These are phyloP conservation scores for Amanita fuliginea DNA, from an alignment of 768 basidiomycete species.

Conservation along the genomic window DNA sequence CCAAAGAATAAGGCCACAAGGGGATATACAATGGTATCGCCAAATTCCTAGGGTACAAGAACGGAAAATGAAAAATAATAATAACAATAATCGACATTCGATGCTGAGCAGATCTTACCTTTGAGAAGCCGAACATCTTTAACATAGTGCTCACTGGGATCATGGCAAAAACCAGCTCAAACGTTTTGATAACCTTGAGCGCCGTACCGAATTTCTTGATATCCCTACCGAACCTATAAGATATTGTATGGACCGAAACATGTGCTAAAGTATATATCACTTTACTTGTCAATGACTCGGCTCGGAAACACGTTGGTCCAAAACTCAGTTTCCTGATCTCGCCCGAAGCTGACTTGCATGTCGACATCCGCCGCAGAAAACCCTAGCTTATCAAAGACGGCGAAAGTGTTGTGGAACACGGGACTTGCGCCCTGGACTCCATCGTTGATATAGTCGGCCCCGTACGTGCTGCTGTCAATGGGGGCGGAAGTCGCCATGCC, in stretches of 20 bases:
- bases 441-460: constrained; percentile 22
- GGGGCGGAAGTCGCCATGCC: constrained; percentile 21
- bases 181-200: constrained; percentile 18
- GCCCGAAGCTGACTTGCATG: constrained; percentile 22
- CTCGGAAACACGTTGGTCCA: constrained; percentile 22
- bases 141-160: constrained; percentile 20
- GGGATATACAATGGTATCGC: constrained; percentile 20
- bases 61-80: background rate
- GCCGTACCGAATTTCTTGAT: constrained; percentile 21
- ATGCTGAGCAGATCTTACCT: constrained; percentile 9
- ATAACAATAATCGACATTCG: background rate
- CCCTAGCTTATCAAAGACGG: constrained; percentile 20
- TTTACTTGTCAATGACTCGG: constrained; percentile 18
- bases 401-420: constrained; percentile 20
- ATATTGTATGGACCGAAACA: background rate
- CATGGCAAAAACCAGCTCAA: constrained; percentile 19
- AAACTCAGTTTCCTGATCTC: constrained; percentile 17
- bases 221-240: constrained; percentile 14
- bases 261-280: background rate
- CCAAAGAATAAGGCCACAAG: constrained; percentile 22
- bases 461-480: constrained; percentile 15
- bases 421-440: constrained; percentile 22
- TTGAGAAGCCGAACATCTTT: constrained; percentile 20
- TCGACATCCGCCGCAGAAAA: constrained; percentile 18
- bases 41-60: constrained; percentile 16